These are phyloP conservation scores for Aureobasidium leucospermi DNA, from an alignment of 2,329 filamentous ascomycete genomes.

Conservation along the genomic window DNA sequence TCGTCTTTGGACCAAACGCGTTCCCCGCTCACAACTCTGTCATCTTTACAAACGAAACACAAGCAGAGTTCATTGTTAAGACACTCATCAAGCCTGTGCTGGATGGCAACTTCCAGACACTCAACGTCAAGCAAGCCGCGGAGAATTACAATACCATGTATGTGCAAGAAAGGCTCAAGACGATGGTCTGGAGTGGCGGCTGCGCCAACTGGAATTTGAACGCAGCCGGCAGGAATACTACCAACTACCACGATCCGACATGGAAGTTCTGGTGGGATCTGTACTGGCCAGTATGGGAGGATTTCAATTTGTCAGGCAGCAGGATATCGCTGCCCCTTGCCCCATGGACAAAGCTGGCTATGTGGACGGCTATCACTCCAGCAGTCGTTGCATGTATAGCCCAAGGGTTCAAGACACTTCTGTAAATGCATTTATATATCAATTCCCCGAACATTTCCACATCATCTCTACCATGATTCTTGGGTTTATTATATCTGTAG, in stretches of 20 bases:
- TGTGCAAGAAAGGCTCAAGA: conserved; percentile 22
- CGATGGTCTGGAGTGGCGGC: conserved; percentile 1
- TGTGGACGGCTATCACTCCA: background rate
- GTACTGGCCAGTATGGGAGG: conserved; percentile 10
- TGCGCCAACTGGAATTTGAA: conserved; percentile 12
- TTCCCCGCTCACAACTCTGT: conserved; percentile 24
- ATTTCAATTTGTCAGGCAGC: background rate
- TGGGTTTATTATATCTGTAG: too few species aligned
- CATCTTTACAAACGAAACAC: conserved; percentile 15
- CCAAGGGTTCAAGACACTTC: background rate
- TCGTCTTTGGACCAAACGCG: conserved; percentile 23
- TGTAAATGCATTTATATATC: too few species aligned
- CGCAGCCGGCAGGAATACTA: conserved; percentile 4
- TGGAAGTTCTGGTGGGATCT: conserved; percentile 10
- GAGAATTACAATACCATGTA: conserved; percentile 27
- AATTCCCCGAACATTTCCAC: too few species aligned
- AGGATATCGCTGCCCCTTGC: background rate
- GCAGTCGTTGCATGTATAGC: background rate
- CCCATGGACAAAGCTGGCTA: background rate
- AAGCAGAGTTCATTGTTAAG: conserved; percentile 21
- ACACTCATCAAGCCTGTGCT: conserved; percentile 28
- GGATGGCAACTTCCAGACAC: conserved; percentile 25
- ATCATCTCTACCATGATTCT: too few species aligned
- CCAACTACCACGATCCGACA: background rate
- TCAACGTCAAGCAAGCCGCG: conserved; percentile 31